Evolutionary conservation across 257 asterid genomes (phyloP), one percentile per base, ranked within the genome.

Genomic region (Solanum etuberosum): DNA sequence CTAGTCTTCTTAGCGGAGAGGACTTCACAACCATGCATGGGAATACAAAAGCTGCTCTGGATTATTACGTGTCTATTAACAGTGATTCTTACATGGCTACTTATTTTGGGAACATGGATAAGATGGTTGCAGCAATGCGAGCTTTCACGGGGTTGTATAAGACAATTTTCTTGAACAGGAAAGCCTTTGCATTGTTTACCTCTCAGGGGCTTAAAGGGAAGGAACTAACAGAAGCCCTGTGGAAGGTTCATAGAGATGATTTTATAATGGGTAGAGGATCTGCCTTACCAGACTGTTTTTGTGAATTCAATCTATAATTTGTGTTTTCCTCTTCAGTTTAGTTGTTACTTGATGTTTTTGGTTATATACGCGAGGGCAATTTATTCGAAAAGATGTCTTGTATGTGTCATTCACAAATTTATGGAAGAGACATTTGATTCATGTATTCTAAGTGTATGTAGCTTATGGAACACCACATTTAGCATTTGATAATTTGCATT

Each of bases 101-200:
- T 4, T 97, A 94, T 88, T 95, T 97, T 42, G 99, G 99, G 25
- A 96, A 97, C 86, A 97, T 97, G 99, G 99, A 97, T 89, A 97
- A 96, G 92, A 97, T 97, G 98, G 99, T 96, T 80, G 93, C 99
- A 11, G 99, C 99, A 8, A 95, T 97, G 97, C 92, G 99, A 65
- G 98, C 95, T 76, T 80, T 93, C 27, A 93, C 91, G 89, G 98
- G 98, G 81, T 78, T 93, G 88, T 88, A 93, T 88, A 93, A 83
- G 87, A 96, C 98, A 2, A 91, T 97, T 68, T 94, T 96, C 91
- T 91, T 96, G 54, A 95, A 93, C 63, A 88, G 99, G 93, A 92
- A 93, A 83, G 94, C 88, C 1, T 97, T 93, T 85, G 93, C 99
- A 5, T 91, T 74, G 68, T 87, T 95, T 10, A 92, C 90, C 77